A percentile compares a stretch with the other conserved stretches of the same genome.
These are phyloP conservation scores for Colletotrichum salicis DNA, from an alignment of 2,329 filamentous ascomycete genomes.

Conservation along the genomic window DNA sequence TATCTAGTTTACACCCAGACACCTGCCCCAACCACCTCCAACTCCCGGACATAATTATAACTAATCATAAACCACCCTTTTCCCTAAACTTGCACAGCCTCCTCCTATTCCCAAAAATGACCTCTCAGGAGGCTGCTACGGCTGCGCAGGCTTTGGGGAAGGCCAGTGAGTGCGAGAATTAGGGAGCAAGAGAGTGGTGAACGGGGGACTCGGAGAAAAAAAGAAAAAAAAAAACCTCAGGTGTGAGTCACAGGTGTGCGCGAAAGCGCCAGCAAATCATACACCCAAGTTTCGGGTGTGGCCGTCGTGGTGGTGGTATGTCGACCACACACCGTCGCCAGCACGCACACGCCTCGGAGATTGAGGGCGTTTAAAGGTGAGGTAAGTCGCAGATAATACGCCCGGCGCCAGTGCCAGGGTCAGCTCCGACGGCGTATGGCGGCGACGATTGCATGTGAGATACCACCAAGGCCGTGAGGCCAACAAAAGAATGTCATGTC, in stretches of 20 bases:
- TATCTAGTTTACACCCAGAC: background rate
- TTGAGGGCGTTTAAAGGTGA: background rate
- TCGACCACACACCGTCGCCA: background rate
- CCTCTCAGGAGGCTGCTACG: too few relatives aligned
- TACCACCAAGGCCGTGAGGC: background rate
- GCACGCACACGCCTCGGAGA: background rate
- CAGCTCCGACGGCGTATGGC: too few relatives aligned
- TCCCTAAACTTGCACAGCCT: too few relatives aligned
- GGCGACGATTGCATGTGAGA: background rate
- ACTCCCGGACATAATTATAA: background rate
- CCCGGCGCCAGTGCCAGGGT: too few relatives aligned
- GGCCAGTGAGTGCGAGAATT: too few relatives aligned
- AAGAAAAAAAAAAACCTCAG: too few relatives aligned
- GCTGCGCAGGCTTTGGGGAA: too few relatives aligned
- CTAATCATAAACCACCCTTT: background rate
- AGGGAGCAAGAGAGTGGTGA: background rate
- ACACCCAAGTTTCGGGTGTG: background rate
- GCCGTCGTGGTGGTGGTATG: background rate
- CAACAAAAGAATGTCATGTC: background rate
- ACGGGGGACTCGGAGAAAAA: background rate
- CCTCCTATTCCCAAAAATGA: too few relatives aligned
- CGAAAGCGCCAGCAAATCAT: background rate
- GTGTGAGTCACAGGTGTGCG: conserved; percentile 10
- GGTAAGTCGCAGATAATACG: background rate
- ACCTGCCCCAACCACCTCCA: background rate